phyloP scores from a whole-genome alignment of 768 basidiomycete species.

The Tricholoma bakamatsutake region DNA sequence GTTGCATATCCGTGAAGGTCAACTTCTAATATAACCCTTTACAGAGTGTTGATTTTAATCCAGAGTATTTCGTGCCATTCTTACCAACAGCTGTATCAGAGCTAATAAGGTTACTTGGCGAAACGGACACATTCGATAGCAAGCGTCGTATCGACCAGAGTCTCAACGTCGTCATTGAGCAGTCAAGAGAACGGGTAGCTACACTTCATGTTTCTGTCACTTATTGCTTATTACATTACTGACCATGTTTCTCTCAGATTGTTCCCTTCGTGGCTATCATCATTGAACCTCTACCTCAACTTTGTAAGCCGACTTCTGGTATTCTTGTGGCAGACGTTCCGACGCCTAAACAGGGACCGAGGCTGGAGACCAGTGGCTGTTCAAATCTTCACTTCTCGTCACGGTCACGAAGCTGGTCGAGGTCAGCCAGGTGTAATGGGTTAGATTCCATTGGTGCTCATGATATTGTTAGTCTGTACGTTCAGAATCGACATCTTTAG shows the following conservation, averaged over 20 bases:
- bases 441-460: background rate
- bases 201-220: background rate
- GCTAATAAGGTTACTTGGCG: conserved; percentile 62
- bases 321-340: background rate
- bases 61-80: conserved; percentile 61
- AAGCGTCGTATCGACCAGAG: conserved; percentile 68
- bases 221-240: background rate
- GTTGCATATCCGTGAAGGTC: background rate
- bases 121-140: conserved; percentile 71
- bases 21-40: conserved; percentile 6
- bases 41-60: conserved; percentile 62
- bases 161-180: conserved; percentile 65
- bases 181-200: conserved; percentile 36
- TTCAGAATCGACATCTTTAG: conserved; percentile 51
- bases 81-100: conserved; percentile 55
- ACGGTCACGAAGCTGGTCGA: conserved; percentile 66
- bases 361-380: conserved; percentile 63
- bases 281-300: conserved; percentile 54
- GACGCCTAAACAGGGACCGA: conserved; percentile 47
- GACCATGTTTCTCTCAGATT: conserved; percentile 40
- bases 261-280: conserved; percentile 59
- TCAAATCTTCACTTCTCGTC: conserved; percentile 64
- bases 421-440: conserved; percentile 32
- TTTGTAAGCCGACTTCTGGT: conserved; percentile 51
- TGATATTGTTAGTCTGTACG: conserved; percentile 50